These are phyloP conservation scores for Orobanche coerulescens DNA, from an alignment of 257 asterid species.

Conservation along the genomic window DNA sequence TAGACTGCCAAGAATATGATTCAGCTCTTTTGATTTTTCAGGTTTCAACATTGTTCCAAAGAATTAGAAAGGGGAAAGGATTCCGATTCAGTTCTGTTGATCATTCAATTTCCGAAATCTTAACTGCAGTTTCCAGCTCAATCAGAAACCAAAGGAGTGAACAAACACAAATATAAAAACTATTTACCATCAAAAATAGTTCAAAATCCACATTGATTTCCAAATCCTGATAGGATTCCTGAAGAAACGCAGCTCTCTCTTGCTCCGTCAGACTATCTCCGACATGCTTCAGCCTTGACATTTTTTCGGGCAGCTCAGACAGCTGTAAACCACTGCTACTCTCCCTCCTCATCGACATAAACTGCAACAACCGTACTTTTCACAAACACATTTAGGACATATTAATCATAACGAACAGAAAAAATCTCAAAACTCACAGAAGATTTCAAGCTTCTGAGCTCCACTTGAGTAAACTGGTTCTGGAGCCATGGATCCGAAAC, in stretches of 20 bases:
- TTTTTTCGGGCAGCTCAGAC: conserved; percentile 69
- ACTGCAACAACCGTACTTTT: conserved; percentile 39
- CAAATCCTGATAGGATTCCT: conserved; percentile 56
- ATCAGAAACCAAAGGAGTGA: conserved; percentile 15
- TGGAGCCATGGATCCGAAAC: conserved; percentile 98
- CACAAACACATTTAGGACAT: conserved; percentile 19
- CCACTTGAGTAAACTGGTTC: conserved; percentile 92
- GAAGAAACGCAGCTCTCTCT: conserved; percentile 65
- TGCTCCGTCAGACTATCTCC: conserved; percentile 78
- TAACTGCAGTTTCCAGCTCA: neutral
- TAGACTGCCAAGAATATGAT: no score
- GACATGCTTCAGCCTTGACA: conserved; percentile 78
- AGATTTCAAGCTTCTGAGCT: conserved; percentile 75
- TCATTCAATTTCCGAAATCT: conserved; percentile 1
- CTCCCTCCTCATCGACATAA: conserved; percentile 69
- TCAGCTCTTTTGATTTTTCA: neutral
- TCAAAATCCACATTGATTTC: conserved; percentile 83
- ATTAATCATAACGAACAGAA: neutral
- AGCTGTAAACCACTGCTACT: conserved; percentile 55
- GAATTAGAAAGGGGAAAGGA: neutral
- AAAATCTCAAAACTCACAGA: conserved; percentile 57
- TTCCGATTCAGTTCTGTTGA: neutral
- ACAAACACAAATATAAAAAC: neutral
- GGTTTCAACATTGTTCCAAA: neutral
- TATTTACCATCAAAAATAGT: conserved; percentile 73